phyloP scores from a whole-genome alignment of 805 yeast species.

The Cyberlindnera bimundalis region DNA sequence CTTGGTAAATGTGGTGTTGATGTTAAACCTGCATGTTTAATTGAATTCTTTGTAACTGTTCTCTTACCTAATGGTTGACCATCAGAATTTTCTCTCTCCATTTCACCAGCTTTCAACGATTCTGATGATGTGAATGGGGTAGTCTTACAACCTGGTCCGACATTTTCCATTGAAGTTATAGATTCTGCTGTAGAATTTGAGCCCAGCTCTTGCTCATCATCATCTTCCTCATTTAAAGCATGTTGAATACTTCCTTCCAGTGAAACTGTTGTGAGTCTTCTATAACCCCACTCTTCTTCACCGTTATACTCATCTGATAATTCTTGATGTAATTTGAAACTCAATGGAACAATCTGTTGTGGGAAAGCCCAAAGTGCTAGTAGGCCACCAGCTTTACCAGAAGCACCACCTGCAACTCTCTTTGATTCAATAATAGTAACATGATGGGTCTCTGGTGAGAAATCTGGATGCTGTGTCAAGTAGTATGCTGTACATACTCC shows the following conservation, averaged over 20 bases:
- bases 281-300: conserved; percentile 87
- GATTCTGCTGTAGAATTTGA: conserved; percentile 7
- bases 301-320: conserved; percentile 78
- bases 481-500: conserved; percentile 95
- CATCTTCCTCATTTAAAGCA: conserved; percentile 22
- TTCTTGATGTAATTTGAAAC: conserved; percentile 82
- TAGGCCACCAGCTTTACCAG: conserved; percentile 96
- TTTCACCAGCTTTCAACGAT: conserved; percentile 11
- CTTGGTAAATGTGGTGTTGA: conserved; percentile 43
- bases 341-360: conserved; percentile 84
- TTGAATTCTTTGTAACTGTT: conserved; percentile 35
- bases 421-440: conserved; percentile 85
- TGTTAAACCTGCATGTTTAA: conserved; percentile 23
- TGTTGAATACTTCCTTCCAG: conserved; percentile 74
- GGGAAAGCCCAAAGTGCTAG: conserved; percentile 97
- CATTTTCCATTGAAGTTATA: conserved; percentile 11
- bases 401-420: conserved; percentile 95
- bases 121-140: conserved; percentile 17
- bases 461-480: conserved; percentile 77
- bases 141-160: conserved; percentile 17
- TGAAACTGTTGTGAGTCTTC: conserved; percentile 81
- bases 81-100: conserved; percentile 15
- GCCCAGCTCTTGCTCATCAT: conserved; percentile 12
- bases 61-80: conserved; percentile 29
- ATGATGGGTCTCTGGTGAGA: conserved; percentile 67